Evolutionary conservation across 1,139 yeast genomes (phyloP), one percentile per base, ranked within the genome.

Genomic region (Suhomyces chickasaworum): DNA sequence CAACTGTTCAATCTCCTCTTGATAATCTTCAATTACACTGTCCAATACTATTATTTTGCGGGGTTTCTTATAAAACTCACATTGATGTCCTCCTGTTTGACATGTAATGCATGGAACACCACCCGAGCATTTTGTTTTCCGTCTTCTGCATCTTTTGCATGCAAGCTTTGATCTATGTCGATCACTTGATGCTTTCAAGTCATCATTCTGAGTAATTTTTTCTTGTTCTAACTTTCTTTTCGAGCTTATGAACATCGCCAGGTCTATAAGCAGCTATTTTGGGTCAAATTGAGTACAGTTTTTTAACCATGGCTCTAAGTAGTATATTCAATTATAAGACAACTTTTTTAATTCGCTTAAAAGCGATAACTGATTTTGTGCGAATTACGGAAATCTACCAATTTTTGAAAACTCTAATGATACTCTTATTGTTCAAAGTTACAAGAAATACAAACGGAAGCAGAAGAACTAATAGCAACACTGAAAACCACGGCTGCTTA

Each of bases 61-160:
- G 13, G 66, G 60, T 42, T 60, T 64, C 36, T 63, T 47, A 7
- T 59, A 57, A 34, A 59, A 65, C n/a, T 55, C 44, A 51, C 70
- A 66, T 34, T 54, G 57, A 5, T 40, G 41, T 6, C 56, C 54
- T 1, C 54, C 47, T 1, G 45, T 27, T 4, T 39, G 12, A 46
- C 70, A 66, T 1, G 59, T 39, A 10, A 48, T 44, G 42, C 70
- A 66, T 1, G 70, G 70, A 4, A 39, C 31, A 4, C 49, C 51
- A 0, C 69, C 68, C 4, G 65, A 53, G 41, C 70, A 66, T 45
- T 63, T 63, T 1, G 68, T 60, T 46, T 65, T 65, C 15, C 69
- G 48, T n/a, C 40, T 45, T 23, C 60, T 53, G 44, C 70, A 65
- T 25, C 68, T 39, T 1, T 52, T 45, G 51, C 70, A 65, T 1